These are phyloP conservation scores for Beta vulgaris DNA, from an alignment of 148 eudicot species.

Conservation along the genomic window DNA sequence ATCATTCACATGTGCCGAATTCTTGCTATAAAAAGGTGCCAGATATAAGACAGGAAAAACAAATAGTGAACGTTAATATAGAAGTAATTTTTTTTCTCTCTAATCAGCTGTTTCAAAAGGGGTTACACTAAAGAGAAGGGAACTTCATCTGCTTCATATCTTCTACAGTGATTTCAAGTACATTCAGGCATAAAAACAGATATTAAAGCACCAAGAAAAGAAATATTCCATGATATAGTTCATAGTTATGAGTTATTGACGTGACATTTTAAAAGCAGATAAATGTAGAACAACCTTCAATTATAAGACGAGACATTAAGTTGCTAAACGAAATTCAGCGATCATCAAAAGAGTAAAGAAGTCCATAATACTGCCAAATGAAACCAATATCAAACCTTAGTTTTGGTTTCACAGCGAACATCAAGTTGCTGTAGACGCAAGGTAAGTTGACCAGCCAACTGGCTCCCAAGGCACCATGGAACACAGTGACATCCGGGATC, in stretches of 20 bases:
- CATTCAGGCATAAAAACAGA: background rate
- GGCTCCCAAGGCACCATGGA: constrained; percentile 65
- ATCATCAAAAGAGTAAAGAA: background rate
- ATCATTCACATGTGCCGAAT: no score
- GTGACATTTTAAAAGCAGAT: background rate
- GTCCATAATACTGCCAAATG: background rate
- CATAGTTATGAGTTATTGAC: background rate
- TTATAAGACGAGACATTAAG: background rate
- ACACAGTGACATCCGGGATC: constrained; percentile 71
- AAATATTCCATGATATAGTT: background rate
- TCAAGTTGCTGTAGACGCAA: constrained; percentile 72
- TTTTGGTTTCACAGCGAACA: constrained; percentile 72
- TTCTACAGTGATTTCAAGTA: background rate
- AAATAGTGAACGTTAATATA: no score
- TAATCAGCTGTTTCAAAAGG: no score
- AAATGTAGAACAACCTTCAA: background rate
- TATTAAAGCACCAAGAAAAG: background rate
- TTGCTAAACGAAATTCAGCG: constrained; percentile 7
- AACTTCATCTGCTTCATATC: constrained; percentile 1
- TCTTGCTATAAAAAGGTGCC: no score
- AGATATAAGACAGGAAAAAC: no score
- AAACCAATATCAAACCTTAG: constrained; percentile 37
- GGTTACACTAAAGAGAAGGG: no score
- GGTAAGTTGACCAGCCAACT: constrained; percentile 55
- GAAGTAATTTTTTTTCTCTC: no score